Evolutionary conservation across 2,329 filamentous ascomycete species (phyloP), one percentile per base, ranked within the genome.

Genomic region (Nannizzia gypsea): DNA sequence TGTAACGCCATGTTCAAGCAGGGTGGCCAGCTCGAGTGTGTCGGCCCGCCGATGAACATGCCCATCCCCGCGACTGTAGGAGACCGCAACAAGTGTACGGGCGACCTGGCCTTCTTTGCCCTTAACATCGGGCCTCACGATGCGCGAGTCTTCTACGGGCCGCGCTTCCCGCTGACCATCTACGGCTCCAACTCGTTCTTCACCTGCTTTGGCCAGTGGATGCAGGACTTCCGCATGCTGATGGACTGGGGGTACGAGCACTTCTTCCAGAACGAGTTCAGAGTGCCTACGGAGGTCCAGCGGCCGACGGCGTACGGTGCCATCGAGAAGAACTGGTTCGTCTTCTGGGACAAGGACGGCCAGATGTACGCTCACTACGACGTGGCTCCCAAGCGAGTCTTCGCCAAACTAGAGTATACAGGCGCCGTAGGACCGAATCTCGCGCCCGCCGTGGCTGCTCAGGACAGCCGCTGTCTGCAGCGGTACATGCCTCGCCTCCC

Each of bases 271-370:
- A 67, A 71, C 55, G 61, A 67, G 6, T 83, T 82, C 66, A 66
- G 66, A 11, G 54, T 65, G 0, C 75, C 74, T 0, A 81, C 76
- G 0, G 82, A 84, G 63, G 67, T 85, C 2, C 77, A 79, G 40
- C 72, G 81, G 0, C 81, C 80, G 0, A 61, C 64, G 1, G 76
- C 78, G 0, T 78, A 72, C 64, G 66, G 67, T 2, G 38, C 64
- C 0, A 65, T 84, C 26, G 82, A 85, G 70, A 84, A 84, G 76
- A 85, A 85, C 65, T 85, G 77, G 74, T 85, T 84, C 63, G 62
- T 81, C 1, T 85, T 84, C 70, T 85, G 82, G 82, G 81, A 83
- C 62, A 60, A 62, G 0, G 60, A 71, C 0, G 76, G 74, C 3
- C 66, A 73, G 20, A 69, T 76, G 56, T 82, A 82, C 66, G 72